These are phyloP conservation scores for Dittrichia graveolens DNA, from an alignment of 129 eudicot genomes.

Conservation along the genomic window DNA sequence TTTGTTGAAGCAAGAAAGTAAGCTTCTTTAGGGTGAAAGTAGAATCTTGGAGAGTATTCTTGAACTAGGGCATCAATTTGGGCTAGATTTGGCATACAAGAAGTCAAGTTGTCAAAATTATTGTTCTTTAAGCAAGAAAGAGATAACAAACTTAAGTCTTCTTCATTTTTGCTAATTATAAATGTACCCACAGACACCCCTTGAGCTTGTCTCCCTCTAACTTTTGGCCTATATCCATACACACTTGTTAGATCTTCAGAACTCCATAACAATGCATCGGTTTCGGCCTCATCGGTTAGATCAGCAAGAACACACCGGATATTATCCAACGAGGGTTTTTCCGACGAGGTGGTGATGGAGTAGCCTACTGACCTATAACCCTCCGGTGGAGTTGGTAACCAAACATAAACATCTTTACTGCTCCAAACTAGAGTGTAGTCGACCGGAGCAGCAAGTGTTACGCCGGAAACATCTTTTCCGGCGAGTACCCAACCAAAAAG, in stretches of 20 bases:
- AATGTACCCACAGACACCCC: slow-evolving; percentile 49
- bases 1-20: slow-evolving; percentile 54
- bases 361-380: slow-evolving; percentile 55
- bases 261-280: slow-evolving; percentile 42
- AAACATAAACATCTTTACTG: slow-evolving; percentile 37
- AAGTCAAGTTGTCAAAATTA: slow-evolving; percentile 11
- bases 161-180: slow-evolving; percentile 18
- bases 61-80: slow-evolving; percentile 50
- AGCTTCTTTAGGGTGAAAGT: slow-evolving; percentile 57
- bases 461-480: slow-evolving; percentile 49
- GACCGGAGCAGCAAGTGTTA: slow-evolving; percentile 39
- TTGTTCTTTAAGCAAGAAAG: slow-evolving; percentile 50
- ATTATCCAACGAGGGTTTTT: slow-evolving; percentile 47
- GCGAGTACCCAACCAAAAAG: slow-evolving; percentile 60
- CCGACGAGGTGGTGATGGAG: slow-evolving; percentile 42
- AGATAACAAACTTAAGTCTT: slow-evolving; percentile 26
- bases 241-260: slow-evolving; percentile 24
- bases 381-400: slow-evolving; percentile 62
- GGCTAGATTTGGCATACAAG: slow-evolving; percentile 48
- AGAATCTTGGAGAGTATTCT: slow-evolving; percentile 57
- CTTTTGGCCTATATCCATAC: slow-evolving; percentile 47
- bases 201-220: slow-evolving; percentile 38
- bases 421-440: slow-evolving; percentile 67
- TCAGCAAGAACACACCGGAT: slow-evolving; percentile 55
- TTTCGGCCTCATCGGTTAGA: slow-evolving; percentile 45